Percentiles rank a stretch among this genome's conserved stretches.
Conservation (phyloP, 2,329 filamentous ascomycete species). For the Colletotrichum sojae region DNA sequence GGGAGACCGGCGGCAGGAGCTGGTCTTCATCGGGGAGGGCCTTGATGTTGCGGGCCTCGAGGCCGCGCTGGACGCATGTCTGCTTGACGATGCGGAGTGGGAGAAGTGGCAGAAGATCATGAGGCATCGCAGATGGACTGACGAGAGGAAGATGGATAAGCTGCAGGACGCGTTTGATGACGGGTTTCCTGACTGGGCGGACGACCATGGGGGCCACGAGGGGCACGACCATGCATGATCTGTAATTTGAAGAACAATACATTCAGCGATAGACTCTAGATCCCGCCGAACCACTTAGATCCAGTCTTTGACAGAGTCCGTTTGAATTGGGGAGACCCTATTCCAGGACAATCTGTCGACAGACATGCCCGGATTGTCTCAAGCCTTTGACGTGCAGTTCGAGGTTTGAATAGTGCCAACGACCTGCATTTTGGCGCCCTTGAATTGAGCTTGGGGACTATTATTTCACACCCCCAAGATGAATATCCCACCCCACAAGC, state of each 20-base stretch:
- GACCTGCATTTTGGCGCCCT: too few relatives aligned
- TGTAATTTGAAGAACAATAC: not conserved
- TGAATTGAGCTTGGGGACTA: too few relatives aligned
- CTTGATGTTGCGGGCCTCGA: conserved; percentile 68
- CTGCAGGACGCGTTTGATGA: conserved; percentile 70
- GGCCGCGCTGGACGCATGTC: conserved; percentile 69
- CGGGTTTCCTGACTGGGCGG: conserved; percentile 70
- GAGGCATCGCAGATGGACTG: conserved; percentile 53
- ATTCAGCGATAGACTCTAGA: too few relatives aligned
- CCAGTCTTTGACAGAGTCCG: too few relatives aligned
- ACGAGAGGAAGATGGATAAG: conserved; percentile 59
- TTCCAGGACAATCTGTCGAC: too few relatives aligned
- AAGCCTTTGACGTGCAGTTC: too few relatives aligned
- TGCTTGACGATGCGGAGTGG: conserved; percentile 74
- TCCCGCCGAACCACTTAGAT: too few relatives aligned
- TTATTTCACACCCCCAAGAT: too few relatives aligned
- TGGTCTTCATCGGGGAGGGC: conserved; percentile 81
- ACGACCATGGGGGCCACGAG: conserved; percentile 52
- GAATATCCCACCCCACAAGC: too few relatives aligned
- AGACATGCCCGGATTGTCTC: too few relatives aligned
- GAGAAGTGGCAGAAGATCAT: conserved; percentile 67
- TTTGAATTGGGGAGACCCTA: too few relatives aligned
- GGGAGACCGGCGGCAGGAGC: conserved; percentile 79
- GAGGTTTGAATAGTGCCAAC: too few relatives aligned
- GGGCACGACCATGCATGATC: conserved; percentile 45